These are phyloP conservation scores for Eucalyptus viminalis DNA, from an alignment of 345 rosid genomes.

Conservation along the genomic window DNA sequence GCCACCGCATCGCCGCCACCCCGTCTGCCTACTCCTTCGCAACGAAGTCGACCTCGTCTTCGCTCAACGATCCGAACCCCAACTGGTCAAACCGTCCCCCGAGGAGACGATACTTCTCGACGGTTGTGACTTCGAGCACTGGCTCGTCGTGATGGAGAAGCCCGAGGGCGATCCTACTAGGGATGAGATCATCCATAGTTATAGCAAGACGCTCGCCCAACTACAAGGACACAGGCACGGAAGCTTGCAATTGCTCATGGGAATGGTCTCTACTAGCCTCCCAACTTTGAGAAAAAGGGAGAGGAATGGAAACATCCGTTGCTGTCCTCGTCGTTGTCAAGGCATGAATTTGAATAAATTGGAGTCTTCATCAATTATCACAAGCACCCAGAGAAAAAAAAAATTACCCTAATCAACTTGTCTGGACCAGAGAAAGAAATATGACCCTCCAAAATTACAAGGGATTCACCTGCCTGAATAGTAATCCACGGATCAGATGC, in stretches of 20 bases:
- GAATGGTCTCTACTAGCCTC: no score
- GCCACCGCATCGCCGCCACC: not conserved
- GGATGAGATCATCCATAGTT: slow-evolving; percentile 44
- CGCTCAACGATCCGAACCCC: slow-evolving; percentile 67
- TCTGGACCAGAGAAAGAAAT: not conserved
- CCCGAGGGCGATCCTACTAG: slow-evolving; percentile 65
- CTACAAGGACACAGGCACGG: no score
- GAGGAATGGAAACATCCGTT: no score
- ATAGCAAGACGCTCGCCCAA: no score
- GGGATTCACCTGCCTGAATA: not conserved
- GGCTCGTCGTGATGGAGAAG: slow-evolving; percentile 80
- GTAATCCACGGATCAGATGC: no score
- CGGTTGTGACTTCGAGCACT: slow-evolving; percentile 89
- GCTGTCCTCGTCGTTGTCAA: no score
- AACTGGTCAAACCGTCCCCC: slow-evolving; percentile 95
- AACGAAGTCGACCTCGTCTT: slow-evolving; percentile 36
- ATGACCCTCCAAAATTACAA: not conserved
- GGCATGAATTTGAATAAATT: no score
- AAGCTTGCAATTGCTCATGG: no score
- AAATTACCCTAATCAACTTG: not conserved
- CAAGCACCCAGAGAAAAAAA: not conserved
- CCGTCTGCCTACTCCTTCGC: slow-evolving; percentile 18
- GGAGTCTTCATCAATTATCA: no score
- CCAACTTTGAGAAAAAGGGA: no score
- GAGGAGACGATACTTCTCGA: slow-evolving; percentile 83